phyloP scores from a whole-genome alignment of 1,139 yeast genomes.

The Saccharomycopsis hybrid region DNA sequence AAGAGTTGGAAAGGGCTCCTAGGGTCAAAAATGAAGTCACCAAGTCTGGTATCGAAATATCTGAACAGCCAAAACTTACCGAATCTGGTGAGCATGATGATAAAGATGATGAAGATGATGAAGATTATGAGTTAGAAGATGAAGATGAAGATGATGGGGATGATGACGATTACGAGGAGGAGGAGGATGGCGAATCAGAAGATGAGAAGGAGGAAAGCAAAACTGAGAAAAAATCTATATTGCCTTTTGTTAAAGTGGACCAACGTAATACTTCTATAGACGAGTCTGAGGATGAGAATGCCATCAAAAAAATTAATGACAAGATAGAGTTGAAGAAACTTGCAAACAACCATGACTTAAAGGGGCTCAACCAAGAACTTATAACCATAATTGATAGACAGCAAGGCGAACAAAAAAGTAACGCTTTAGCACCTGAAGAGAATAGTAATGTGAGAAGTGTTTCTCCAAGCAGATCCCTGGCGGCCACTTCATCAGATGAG shows the following conservation, averaged over 20 bases:
- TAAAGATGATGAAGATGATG: slow-evolving; percentile 2
- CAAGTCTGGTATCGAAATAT: too few species aligned
- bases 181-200: not conserved
- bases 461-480: not conserved
- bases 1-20: too few species aligned
- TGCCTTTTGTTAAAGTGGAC: not conserved
- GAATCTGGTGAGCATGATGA: not conserved
- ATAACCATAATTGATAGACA: not conserved
- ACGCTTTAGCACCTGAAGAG: not conserved
- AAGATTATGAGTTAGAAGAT: slow-evolving; percentile 6
- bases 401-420: not conserved
- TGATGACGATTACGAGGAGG: slow-evolving; percentile 9
- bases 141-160: slow-evolving; percentile 5
- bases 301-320: slow-evolving; percentile 24
- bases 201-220: not conserved
- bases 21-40: too few species aligned
- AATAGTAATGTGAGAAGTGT: not conserved
- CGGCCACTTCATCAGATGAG: slow-evolving; percentile 6
- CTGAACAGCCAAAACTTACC: too few species aligned
- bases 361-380: slow-evolving; percentile 11
- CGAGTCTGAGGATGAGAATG: slow-evolving; percentile 21
- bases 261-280: not conserved
- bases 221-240: not conserved
- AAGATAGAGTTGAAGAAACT: slow-evolving; percentile 17
- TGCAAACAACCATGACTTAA: slow-evolving; percentile 13